These are phyloP conservation scores for Tagetes patula DNA, from an alignment of 129 eudicot species.

Conservation along the genomic window DNA sequence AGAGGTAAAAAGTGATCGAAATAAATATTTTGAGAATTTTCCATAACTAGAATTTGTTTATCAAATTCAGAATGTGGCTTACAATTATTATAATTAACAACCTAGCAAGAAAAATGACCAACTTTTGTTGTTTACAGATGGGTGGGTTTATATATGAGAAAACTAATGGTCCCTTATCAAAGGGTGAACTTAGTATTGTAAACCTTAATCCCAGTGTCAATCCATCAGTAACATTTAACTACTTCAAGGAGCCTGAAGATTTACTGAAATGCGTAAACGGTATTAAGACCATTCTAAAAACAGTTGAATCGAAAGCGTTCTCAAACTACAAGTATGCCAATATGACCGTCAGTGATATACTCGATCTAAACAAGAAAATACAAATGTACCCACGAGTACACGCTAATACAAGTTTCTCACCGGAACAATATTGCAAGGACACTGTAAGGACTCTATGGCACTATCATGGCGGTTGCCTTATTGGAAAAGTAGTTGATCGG, in stretches of 20 bases:
- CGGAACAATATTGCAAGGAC: constrained; percentile 65
- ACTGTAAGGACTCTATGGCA: constrained; percentile 76
- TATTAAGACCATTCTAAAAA: background rate
- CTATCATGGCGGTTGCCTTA: constrained; percentile 76
- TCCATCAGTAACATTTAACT: constrained; percentile 5
- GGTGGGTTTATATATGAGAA: constrained; percentile 9
- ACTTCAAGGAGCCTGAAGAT: background rate
- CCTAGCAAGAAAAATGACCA: background rate
- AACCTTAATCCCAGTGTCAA: constrained; percentile 1
- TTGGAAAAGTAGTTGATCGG: constrained; percentile 57
- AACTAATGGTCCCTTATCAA: background rate
- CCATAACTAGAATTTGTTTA: too few species aligned
- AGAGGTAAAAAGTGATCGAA: too few species aligned
- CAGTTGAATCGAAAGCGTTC: background rate
- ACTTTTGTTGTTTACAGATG: background rate
- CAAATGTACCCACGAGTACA: background rate
- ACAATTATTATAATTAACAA: too few species aligned
- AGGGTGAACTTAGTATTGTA: background rate
- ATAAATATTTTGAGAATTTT: too few species aligned
- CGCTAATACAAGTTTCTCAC: constrained; percentile 28
- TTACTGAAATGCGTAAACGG: constrained; percentile 5
- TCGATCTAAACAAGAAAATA: constrained; percentile 3
- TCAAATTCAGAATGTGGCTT: too few species aligned
- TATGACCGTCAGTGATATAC: background rate
- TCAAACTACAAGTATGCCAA: constrained; percentile 15